Percentiles rank a stretch among this genome's conserved stretches.
These are phyloP conservation scores for Colletotrichum falcatum DNA, from an alignment of 2,329 filamentous ascomycete genomes.

Conservation along the genomic window DNA sequence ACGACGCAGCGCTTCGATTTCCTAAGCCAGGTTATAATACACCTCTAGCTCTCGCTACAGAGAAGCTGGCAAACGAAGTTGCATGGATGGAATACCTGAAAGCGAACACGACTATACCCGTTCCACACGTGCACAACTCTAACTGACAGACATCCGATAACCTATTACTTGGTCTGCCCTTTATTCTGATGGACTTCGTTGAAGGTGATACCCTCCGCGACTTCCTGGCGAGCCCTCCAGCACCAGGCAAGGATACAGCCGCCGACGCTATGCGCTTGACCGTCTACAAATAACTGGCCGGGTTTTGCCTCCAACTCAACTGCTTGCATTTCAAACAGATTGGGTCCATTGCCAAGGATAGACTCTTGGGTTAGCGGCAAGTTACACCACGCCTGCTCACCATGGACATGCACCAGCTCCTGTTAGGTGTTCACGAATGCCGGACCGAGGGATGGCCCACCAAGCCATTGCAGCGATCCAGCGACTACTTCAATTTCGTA, in stretches of 20 bases:
- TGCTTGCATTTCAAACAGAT: not conserved
- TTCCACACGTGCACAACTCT: not conserved
- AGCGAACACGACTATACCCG: not conserved
- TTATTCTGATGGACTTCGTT: not conserved
- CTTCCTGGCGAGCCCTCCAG: not conserved
- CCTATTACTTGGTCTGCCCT: not conserved
- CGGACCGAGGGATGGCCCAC: not conserved
- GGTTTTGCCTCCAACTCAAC: not conserved
- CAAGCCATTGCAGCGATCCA: not conserved
- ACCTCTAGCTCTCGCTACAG: not conserved
- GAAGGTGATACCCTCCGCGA: not conserved
- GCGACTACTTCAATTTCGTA: not conserved
- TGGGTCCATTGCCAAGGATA: not conserved
- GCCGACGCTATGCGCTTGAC: not conserved
- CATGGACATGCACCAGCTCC: not conserved
- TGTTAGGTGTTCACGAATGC: not conserved
- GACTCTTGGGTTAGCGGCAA: not conserved
- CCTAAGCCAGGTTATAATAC: conserved; percentile 1
- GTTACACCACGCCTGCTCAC: not conserved
- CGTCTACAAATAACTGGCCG: not conserved
- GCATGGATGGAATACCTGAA: not conserved
- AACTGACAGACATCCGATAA: not conserved
- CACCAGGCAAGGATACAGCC: not conserved
- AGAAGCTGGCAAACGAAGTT: not conserved
- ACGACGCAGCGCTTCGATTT: not conserved